Evolutionary conservation across 2,329 filamentous ascomycete species (phyloP).

Genomic region (Alternaria longipes): DNA sequence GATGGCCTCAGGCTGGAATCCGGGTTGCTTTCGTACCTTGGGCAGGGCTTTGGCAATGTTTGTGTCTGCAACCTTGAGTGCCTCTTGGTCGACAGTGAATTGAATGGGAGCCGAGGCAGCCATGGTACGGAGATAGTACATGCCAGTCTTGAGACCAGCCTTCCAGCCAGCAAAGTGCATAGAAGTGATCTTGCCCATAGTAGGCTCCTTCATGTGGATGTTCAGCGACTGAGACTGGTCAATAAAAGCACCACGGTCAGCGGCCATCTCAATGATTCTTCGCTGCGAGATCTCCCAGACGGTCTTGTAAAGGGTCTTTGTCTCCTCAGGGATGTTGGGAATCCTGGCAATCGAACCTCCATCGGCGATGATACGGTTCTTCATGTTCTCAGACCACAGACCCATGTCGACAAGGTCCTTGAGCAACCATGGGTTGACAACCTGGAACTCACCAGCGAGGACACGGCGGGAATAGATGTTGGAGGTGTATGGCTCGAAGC

Average conservation of each 20-base stretch:
- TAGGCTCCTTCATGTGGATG: conserved; percentile 99
- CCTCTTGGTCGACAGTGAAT: conserved; percentile 98
- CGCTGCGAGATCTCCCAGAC: conserved; percentile 99
- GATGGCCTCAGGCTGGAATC: conserved; percentile 29
- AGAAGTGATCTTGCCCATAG: conserved; percentile 99
- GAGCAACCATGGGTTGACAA: conserved; percentile 98
- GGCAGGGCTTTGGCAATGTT: conserved; percentile 72
- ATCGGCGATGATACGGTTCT: conserved; percentile 99
- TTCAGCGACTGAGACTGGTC: conserved; percentile 99
- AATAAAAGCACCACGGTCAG: conserved; percentile 97
- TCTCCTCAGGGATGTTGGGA: conserved; percentile 92
- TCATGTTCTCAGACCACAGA: conserved; percentile 99
- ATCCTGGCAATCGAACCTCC: conserved; percentile 96
- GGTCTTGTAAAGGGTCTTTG: conserved; percentile 98
- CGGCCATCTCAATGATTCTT: conserved; percentile 95
- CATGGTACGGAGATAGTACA: conserved; percentile 99
- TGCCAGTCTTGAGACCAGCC: conserved; percentile 98
- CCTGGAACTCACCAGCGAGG: conserved; percentile 97
- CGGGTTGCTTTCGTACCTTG: conserved; percentile 71
- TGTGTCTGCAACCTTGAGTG: conserved; percentile 85
- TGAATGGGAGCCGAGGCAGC: conserved; percentile 96
- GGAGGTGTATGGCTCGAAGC: conserved; percentile 99
- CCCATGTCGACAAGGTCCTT: conserved; percentile 98
- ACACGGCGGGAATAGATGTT: conserved; percentile 99
- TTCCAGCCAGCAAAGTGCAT: conserved; percentile 99